Evolutionary conservation across 2,329 filamentous ascomycete species (phyloP).

Genomic region (Epicoccum nigrum): DNA sequence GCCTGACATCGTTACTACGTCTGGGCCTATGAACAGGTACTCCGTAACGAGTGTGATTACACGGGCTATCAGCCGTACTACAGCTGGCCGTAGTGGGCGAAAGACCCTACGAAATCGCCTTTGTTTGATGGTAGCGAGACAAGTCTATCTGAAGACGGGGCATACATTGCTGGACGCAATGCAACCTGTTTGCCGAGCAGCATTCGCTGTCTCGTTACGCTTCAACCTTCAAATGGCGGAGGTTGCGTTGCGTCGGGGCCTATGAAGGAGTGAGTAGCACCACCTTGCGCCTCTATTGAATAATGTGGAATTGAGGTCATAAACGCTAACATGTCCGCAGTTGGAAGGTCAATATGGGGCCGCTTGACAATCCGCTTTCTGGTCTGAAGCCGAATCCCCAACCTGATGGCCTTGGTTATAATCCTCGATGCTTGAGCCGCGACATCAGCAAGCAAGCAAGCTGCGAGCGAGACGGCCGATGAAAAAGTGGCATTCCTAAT

Average conservation of each 20-base stretch:
- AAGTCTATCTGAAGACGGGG: constrained; percentile 43
- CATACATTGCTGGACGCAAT: constrained; percentile 32
- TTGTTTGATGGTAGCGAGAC: constrained; percentile 27
- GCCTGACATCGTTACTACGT: constrained; percentile 26
- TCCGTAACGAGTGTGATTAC: constrained; percentile 30
- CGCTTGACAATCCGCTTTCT: constrained; percentile 53
- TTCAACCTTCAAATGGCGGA: constrained; percentile 23
- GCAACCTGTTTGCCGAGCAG: constrained; percentile 21
- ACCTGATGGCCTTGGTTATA: constrained; percentile 24
- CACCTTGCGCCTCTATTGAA: not conserved
- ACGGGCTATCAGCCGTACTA: constrained; percentile 29
- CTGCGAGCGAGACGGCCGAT: constrained; percentile 1
- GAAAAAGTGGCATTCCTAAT: not conserved
- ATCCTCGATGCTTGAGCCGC: constrained; percentile 42
- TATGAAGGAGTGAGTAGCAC: constrained; percentile 2
- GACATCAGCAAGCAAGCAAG: constrained; percentile 43
- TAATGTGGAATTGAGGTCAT: too few species aligned
- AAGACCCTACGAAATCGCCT: constrained; percentile 35
- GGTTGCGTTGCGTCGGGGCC: constrained; percentile 14
- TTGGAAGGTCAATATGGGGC: constrained; percentile 51
- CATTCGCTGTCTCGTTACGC: constrained; percentile 1
- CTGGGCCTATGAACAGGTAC: constrained; percentile 21
- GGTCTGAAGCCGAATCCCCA: too few species aligned
- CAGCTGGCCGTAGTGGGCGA: constrained; percentile 22
- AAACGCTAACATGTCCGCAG: constrained; percentile 19